phyloP scores from a whole-genome alignment of 2,329 filamentous ascomycete species.

The Curvularia hawaiiensis region DNA sequence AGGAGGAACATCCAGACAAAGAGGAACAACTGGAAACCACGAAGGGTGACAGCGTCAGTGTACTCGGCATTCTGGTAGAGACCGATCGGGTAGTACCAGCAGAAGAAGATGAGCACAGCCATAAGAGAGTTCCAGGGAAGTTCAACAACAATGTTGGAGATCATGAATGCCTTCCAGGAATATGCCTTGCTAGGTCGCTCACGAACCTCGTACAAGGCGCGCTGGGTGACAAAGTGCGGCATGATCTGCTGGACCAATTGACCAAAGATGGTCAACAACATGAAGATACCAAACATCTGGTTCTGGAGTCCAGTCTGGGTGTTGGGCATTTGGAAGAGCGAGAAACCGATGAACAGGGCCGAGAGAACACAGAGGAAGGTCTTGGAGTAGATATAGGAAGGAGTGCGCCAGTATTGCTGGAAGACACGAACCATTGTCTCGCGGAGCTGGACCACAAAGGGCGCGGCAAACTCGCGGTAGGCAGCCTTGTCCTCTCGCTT shows the following conservation, averaged over 20 bases:
- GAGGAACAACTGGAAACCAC: conserved; percentile 80
- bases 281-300: conserved; percentile 86
- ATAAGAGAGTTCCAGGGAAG: conserved; percentile 82
- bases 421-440: conserved; percentile 77
- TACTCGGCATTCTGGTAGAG: conserved; percentile 71
- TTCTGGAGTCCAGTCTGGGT: conserved; percentile 81
- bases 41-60: conserved; percentile 66
- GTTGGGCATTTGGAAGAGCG: conserved; percentile 74
- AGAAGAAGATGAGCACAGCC: conserved; percentile 76
- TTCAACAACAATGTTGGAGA: conserved; percentile 82
- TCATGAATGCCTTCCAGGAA: conserved; percentile 83
- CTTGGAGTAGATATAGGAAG: conserved; percentile 89
- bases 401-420: conserved; percentile 90
- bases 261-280: conserved; percentile 79
- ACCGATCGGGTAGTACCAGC: conserved; percentile 86
- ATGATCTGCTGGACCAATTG: conserved; percentile 80
- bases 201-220: conserved; percentile 81
- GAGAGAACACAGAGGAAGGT: conserved; percentile 66
- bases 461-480: conserved; percentile 81
- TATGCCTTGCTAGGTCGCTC: conserved; percentile 86
- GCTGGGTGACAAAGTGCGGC: conserved; percentile 84
- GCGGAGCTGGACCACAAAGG: conserved; percentile 69
- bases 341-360: conserved; percentile 80
- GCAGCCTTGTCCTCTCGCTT: conserved; percentile 56
- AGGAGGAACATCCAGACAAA: conserved; percentile 76